Conservation (phyloP, 2,329 filamentous ascomycete genomes). For the Cephalotrichum gorgonifer region DNA sequence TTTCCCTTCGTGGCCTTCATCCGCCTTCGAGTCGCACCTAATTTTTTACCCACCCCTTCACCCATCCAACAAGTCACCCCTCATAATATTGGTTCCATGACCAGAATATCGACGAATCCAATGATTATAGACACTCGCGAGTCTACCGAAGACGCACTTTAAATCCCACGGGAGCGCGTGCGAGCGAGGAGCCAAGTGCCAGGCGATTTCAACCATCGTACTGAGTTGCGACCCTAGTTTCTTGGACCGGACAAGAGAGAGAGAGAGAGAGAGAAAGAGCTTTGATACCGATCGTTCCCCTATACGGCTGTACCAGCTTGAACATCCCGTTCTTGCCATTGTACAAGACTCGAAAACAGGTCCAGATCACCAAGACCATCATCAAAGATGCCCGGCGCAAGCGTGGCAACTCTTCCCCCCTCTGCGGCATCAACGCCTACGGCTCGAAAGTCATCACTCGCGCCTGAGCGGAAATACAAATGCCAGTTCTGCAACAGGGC, state of each 20-base stretch:
- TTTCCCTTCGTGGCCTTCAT: conserved; percentile 2
- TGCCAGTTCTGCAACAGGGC: conserved; percentile 98
- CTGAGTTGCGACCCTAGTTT: conserved; percentile 18
- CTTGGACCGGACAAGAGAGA: conserved; percentile 2
- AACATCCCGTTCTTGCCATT: conserved; percentile 2
- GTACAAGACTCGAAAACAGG: not conserved
- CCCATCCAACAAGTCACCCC: conserved; percentile 11
- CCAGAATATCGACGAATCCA: conserved; percentile 27
- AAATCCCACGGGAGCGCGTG: conserved; percentile 58
- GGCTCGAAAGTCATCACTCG: conserved; percentile 64
- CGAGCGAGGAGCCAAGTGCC: conserved; percentile 37
- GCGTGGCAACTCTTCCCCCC: conserved; percentile 53
- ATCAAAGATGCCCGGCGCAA: conserved; percentile 58
- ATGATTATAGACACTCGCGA: conserved; percentile 42
- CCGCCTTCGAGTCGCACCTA: conserved; percentile 7
- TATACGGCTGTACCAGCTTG: not conserved
- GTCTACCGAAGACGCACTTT: conserved; percentile 56
- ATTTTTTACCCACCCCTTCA: conserved; percentile 7
- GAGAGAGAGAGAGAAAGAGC: not conserved
- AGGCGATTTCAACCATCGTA: conserved; percentile 52
- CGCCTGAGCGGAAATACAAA: conserved; percentile 97
- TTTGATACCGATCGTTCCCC: conserved; percentile 1
- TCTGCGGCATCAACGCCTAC: conserved; percentile 58
- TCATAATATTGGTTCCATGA: conserved; percentile 24
- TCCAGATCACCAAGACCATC: conserved; percentile 16